Base-by-base conservation (phyloP, 73 alveolate genomes). In the Paramecium pentaurelia region DNA sequence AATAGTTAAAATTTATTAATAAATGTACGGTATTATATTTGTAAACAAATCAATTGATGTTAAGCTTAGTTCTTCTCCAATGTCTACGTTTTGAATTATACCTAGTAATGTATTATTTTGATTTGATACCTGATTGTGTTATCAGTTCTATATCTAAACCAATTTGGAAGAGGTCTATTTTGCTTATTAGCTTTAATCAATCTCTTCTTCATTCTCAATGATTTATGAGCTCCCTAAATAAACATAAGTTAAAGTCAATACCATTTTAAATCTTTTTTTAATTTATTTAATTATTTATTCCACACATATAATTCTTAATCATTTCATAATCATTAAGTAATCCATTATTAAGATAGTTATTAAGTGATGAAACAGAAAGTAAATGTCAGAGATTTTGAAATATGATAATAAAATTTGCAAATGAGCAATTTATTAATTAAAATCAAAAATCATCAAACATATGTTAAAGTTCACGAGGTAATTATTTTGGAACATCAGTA, bases 31-130 rank as follows among this genome's bases (percentile, higher is more conserved):
- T 28, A 32, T 54, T 54, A 54, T 32, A 64, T 25, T 64, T 34
- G 84, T 64, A 64, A 64, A 27, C 47, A 73, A 73, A 80, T 89
- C 94, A 89, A 73, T 89, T 71, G 95, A 95, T 94, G 91, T 92
- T 92, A 27, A 97, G 97, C 97, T 97, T 97, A 51, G 99, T 97
- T 97, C 99, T 97, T 97, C 99, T 97, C 99, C 99, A 97, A 95
- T 96, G 95, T 97, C 99, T 97, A 88, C 98, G 96, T 96, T 97
- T 97, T 38, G 99, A 96, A 96, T 97, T 97, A 93, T 95, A 96
- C 95, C 96, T 93, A 89, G 51, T 22, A 68, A 16, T 25, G 22
- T 16, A 3, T 32, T 64, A 54, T 54, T n/a, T 25, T 64, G 2
- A 64, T 10, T 11, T 28, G 44, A 64, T 95, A 95, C 96, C 99